Conservation (phyloP, 2,329 filamentous ascomycete genomes). For the Diaporthe nobilis region DNA sequence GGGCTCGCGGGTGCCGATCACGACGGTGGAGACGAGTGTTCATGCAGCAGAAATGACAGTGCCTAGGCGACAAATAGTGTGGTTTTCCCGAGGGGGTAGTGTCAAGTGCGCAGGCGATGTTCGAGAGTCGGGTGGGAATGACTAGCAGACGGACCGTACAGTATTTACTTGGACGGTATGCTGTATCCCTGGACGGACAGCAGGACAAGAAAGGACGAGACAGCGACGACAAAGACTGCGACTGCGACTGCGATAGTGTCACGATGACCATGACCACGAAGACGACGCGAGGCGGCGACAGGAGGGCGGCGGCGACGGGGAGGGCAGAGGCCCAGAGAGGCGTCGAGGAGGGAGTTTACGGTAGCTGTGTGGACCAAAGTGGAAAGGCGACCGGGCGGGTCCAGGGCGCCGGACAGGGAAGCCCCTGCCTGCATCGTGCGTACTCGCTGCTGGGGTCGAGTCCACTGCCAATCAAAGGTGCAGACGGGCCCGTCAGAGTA, state of each 20-base stretch:
- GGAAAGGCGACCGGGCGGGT: conserved; percentile 29
- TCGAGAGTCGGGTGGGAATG: conserved; percentile 16
- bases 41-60: conserved; percentile 35
- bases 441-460: conserved; percentile 23
- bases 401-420: conserved; percentile 4
- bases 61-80: conserved; percentile 32
- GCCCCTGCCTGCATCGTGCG: conserved; percentile 9
- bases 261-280: conserved; percentile 2
- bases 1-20: conserved; percentile 31
- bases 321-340: conserved; percentile 22
- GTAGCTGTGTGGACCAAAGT: conserved; percentile 19
- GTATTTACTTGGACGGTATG: background rate
- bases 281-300: conserved; percentile 17
- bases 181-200: background rate
- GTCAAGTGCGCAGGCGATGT: conserved; percentile 24
- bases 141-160: background rate
- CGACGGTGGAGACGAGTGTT: conserved; percentile 25
- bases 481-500: conserved; percentile 5
- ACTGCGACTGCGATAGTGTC: background rate
- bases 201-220: conserved; percentile 4
- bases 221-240: background rate
- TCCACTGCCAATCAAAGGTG: conserved; percentile 31
- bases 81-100: conserved; percentile 25
- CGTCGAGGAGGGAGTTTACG: conserved; percentile 20
- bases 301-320: conserved; percentile 15